Evolutionary conservation across 768 basidiomycete genomes (phyloP).

Genomic region (Agaricus sinodeliciosus): DNA sequence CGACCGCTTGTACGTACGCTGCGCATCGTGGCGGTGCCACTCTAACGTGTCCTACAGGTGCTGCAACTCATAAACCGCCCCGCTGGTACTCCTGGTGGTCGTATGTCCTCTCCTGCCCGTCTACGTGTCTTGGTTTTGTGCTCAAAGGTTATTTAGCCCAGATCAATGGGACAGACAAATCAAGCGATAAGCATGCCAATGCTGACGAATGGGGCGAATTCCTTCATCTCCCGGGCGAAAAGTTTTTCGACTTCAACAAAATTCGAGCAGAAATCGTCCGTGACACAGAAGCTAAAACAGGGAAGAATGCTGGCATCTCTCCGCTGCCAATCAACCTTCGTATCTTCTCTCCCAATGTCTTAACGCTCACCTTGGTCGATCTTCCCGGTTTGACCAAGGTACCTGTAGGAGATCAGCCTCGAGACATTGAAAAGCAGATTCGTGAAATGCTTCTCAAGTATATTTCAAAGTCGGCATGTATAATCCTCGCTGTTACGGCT

Average conservation of each 20-base stretch:
- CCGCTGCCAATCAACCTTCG: conserved; percentile 96
- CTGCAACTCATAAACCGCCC: conserved; percentile 92
- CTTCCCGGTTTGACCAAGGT: conserved; percentile 94
- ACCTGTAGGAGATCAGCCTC: conserved; percentile 93
- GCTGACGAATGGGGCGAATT: conserved; percentile 99
- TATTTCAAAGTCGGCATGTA: conserved; percentile 92
- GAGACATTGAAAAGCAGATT: conserved; percentile 97
- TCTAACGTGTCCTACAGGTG: conserved; percentile 39
- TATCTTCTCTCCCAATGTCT: conserved; percentile 94
- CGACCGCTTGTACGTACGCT: conserved; percentile 72
- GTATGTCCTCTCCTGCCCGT: not conserved
- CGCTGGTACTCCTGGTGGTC: conserved; percentile 31
- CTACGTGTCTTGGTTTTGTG: not conserved
- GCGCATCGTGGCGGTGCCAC: not conserved
- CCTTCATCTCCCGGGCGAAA: conserved; percentile 91
- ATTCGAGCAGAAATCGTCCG: conserved; percentile 94
- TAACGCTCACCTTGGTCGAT: conserved; percentile 96
- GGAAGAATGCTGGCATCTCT: conserved; percentile 97
- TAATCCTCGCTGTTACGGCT: conserved; percentile 92
- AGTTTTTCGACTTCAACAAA: conserved; percentile 97
- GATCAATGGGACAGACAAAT: conserved; percentile 43
- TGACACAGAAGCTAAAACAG: conserved; percentile 98
- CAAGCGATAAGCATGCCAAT: conserved; percentile 72
- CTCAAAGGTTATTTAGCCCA: conserved; percentile 20
- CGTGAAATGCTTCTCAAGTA: conserved; percentile 94